Evolutionary conservation across 2,329 filamentous ascomycete genomes (phyloP), one percentile per base, ranked within the genome.

Genomic region (Phialocephala sp.): DNA sequence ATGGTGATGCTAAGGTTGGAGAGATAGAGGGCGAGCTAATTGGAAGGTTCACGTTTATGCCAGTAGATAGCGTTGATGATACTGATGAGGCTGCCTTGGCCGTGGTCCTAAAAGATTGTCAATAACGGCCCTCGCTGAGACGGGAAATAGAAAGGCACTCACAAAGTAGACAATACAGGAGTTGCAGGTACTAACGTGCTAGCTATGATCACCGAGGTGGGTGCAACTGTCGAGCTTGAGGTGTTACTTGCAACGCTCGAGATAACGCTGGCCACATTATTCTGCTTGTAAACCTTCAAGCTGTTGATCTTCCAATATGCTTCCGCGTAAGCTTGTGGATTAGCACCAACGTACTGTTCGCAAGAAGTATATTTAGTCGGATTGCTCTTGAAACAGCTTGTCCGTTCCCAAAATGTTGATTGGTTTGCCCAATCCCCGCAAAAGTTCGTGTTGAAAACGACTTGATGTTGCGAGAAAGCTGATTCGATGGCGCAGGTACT

Each of bases 221-320:
- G 43, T 36, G 27, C 41, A 20, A 12, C 32, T 41, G 4, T 59
- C 3, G 36, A 11, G 18, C 5, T 4, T 22, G 56, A 20, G 18
- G n/a, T 41, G 36, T 32, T 61, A 22, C 37, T 37, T 32, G 15
- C 36, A 18, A 47, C n/a, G n/a, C n/a, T 50, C n/a, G 15, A 5
- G 20, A 24, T 6, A 5, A 22, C n/a, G n/a, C 20, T 50, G 45
- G 8, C 5, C 22, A 20, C 5, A 20, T 24, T 41, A 24, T 41
- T 43, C 37, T 18, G 15, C 55, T 55, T 55, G 20, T 54, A 62
- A 6, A 62, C 60, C 39, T 62, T 57, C 50, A 62, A 57, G 39
- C 60, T 62, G n/a, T 90, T 90, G 78, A 96, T 84, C 65, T 86
- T 79, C 91, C 92, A 97, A 80, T 89, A 95, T 1, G 91, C 85